A percentile compares a stretch with the other conserved stretches of the same genome.
These are phyloP conservation scores for Chytridium lagenaria DNA, from an alignment of 371 early-diverging fungal species.

Conservation along the genomic window DNA sequence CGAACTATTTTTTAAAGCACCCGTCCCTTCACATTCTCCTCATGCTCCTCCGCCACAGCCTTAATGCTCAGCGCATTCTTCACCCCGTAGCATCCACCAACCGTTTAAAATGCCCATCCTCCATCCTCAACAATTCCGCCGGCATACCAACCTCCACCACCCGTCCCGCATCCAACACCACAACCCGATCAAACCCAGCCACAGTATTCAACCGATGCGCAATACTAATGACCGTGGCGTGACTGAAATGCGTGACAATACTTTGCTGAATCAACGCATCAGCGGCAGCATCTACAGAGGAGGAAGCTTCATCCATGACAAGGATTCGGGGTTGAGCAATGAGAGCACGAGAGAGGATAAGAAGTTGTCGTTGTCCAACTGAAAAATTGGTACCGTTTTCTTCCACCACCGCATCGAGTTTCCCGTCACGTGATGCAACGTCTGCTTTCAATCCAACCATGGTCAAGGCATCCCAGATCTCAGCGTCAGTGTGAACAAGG, in stretches of 20 bases:
- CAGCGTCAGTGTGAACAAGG: slow-evolving; percentile 68
- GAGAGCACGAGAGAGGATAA: slow-evolving; percentile 51
- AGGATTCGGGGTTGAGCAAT: slow-evolving; percentile 53
- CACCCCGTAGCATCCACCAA: slow-evolving; percentile 32
- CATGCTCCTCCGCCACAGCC: too few relatives aligned
- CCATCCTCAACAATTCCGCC: slow-evolving; percentile 32
- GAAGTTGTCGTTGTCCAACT: slow-evolving; percentile 58
- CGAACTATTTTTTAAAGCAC: too few relatives aligned
- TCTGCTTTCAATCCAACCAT: slow-evolving; percentile 57
- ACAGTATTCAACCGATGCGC: slow-evolving; percentile 66
- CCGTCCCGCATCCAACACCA: too few relatives aligned
- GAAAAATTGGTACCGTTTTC: slow-evolving; percentile 47
- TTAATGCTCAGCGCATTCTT: slow-evolving; percentile 23
- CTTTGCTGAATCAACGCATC: slow-evolving; percentile 9
- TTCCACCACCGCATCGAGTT: slow-evolving; percentile 31
- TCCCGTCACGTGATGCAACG: slow-evolving; percentile 26
- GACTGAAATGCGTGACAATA: slow-evolving; percentile 34
- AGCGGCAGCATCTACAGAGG: slow-evolving; percentile 26
- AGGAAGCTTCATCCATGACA: slow-evolving; percentile 61
- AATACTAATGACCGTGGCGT: slow-evolving; percentile 76
- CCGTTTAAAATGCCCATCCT: slow-evolving; percentile 24
- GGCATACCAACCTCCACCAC: slow-evolving; percentile 66
- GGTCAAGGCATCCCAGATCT: slow-evolving; percentile 73
- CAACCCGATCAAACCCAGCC: too few relatives aligned
- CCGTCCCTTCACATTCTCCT: too few relatives aligned